These are phyloP conservation scores for Penstemon eatonii DNA, from an alignment of 257 asterid species.

Conservation along the genomic window DNA sequence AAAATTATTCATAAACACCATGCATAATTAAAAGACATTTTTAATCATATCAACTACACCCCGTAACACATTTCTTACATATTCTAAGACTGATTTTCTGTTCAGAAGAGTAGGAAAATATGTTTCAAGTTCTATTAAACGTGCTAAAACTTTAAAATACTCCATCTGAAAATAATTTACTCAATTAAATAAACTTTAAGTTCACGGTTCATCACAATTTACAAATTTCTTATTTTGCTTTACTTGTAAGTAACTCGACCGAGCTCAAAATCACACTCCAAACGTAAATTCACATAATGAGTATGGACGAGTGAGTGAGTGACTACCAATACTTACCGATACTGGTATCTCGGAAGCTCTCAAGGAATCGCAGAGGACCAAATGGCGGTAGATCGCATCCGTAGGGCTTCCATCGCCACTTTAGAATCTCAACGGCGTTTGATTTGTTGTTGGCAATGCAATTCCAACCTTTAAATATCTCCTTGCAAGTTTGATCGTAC, in stretches of 20 bases:
- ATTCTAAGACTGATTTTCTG: too few species aligned
- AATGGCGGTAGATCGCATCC: slow-evolving; percentile 75
- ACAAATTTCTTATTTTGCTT: neutral
- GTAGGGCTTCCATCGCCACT: slow-evolving; percentile 93
- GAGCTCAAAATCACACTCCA: neutral
- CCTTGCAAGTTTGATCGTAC: slow-evolving; percentile 85
- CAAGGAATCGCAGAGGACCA: slow-evolving; percentile 64
- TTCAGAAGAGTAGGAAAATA: too few species aligned
- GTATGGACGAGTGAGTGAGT: neutral
- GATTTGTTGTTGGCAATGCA: slow-evolving; percentile 74
- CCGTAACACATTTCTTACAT: neutral
- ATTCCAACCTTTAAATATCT: slow-evolving; percentile 97
- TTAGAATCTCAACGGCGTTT: slow-evolving; percentile 71
- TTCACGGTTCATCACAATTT: too few species aligned
- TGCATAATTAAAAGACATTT: neutral
- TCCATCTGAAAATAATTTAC: slow-evolving; percentile 8
- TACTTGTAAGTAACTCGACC: neutral
- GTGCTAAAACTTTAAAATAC: too few species aligned
- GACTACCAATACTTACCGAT: slow-evolving; percentile 47
- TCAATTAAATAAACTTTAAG: neutral
- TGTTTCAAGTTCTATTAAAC: too few species aligned
- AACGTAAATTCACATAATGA: neutral
- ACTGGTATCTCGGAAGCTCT: slow-evolving; percentile 61
- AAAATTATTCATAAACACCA: slow-evolving; percentile 1
- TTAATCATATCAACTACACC: neutral